Evolutionary conservation across 495 filamentous ascomycete genomes (phyloP).

Genomic region (Penicillium manginii): DNA sequence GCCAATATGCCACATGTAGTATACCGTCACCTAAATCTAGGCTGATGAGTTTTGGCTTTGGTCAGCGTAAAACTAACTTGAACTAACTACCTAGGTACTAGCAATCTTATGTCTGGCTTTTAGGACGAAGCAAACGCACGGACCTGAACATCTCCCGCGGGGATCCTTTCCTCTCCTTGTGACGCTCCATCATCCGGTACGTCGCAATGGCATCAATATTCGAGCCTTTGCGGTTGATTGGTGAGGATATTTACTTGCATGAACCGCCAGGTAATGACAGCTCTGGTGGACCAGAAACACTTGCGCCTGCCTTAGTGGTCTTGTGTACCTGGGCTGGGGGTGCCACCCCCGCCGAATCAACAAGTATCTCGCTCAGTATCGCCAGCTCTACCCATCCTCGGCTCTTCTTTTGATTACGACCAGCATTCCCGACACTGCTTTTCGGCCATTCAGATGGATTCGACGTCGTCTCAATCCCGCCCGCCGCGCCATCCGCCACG

Average conservation of each 20-base stretch:
- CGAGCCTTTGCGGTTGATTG: slow-evolving; percentile 14
- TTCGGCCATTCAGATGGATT: slow-evolving; percentile 25
- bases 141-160: not conserved
- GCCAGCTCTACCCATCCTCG: slow-evolving; percentile 20
- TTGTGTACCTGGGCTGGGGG: slow-evolving; percentile 36
- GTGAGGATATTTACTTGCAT: slow-evolving; percentile 25
- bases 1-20: too few relatives aligned
- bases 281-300: slow-evolving; percentile 6
- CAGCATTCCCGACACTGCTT: slow-evolving; percentile 17
- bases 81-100: too few relatives aligned
- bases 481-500: slow-evolving; percentile 19
- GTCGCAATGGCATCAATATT: slow-evolving; percentile 16
- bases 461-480: slow-evolving; percentile 28
- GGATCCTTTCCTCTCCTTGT: not conserved
- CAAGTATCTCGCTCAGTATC: slow-evolving; percentile 33
- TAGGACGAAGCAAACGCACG: not conserved
- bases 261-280: slow-evolving; percentile 16
- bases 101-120: not conserved
- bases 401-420: slow-evolving; percentile 34
- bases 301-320: slow-evolving; percentile 25
- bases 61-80: too few relatives aligned
- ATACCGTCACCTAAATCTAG: too few relatives aligned
- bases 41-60: too few relatives aligned
- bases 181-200: slow-evolving; percentile 5
- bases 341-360: slow-evolving; percentile 34